Evolutionary conservation across 306 rosid species (phyloP), one percentile per base, ranked within the genome.

Genomic region (Cyclanthera cordifolia): DNA sequence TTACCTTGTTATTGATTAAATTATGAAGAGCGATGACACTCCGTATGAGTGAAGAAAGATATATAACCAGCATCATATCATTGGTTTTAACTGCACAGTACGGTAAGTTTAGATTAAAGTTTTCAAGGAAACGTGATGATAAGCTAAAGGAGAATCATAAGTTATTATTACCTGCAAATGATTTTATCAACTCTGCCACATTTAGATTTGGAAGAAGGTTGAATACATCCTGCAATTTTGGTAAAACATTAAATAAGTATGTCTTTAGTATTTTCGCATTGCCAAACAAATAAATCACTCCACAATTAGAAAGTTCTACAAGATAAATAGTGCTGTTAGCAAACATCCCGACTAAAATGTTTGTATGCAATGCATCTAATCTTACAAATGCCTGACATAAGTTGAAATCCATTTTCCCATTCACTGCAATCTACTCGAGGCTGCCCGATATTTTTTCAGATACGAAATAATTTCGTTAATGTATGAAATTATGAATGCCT

Each of bases 1-100:
- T 37, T 66, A 81, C 88, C 91, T 86, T 86, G 71, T 86, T 86
- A 50, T 81, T 86, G 74, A 86, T 86, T 79, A 86, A 81, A 76
- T 86, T 86, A 68, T 86, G 91, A 54, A 83, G 91, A 11, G 91
- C 91, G 19, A 86, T 79, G 63, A 83, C 85, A 30, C 88, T 81
- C 24, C 91, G 83, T 67, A 86, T 81, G 63, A 86, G 83, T 68
- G 85, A 84, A 37, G 86, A 78, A 21, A 86, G 86, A 84, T 82
- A 86, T 16, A 80, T 76, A 37, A 86, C 87, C 81, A 82, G 64
- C 86, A 84, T 82, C 91, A 86, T 84, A 75, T 84, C 91, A 68
- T 79, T 86, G 67, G 85, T 82, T 78, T 84, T 80, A 17, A 86
- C 91, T 84, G 85, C 81, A 69, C 56, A 55, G 46, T n/a, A 67